Percentiles rank a stretch among this genome's conserved stretches.
These are phyloP conservation scores for Tuber borchii DNA, from an alignment of 495 filamentous ascomycete genomes.

Conservation along the genomic window DNA sequence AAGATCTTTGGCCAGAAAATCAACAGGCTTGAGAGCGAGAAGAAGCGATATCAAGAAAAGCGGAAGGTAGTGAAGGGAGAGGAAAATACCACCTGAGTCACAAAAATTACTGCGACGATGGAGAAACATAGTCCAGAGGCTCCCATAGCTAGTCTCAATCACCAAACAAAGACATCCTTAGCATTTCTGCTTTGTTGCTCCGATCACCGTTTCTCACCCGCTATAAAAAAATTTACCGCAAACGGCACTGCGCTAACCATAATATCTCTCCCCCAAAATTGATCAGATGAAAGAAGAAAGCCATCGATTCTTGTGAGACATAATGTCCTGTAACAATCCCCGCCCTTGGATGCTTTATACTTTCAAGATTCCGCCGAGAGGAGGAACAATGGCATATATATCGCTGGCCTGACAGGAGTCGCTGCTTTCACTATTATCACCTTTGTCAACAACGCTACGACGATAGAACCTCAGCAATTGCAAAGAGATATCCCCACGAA, in stretches of 20 bases:
- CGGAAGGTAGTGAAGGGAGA: background rate
- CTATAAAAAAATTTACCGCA: background rate
- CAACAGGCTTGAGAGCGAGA: background rate
- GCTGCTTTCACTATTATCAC: background rate
- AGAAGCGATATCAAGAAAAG: background rate
- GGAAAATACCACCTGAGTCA: background rate
- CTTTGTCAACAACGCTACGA: background rate
- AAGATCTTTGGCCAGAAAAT: background rate
- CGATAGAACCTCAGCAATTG: background rate
- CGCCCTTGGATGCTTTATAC: background rate
- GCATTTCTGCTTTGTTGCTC: background rate
- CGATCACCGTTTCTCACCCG: background rate
- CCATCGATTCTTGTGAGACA: background rate
- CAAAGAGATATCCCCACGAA: background rate
- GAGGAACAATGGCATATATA: background rate
- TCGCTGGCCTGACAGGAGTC: background rate
- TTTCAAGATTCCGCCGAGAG: background rate
- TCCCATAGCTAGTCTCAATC: background rate
- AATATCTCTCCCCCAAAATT: background rate
- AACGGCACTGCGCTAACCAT: background rate
- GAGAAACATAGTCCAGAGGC: background rate
- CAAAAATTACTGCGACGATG: background rate
- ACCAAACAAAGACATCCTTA: background rate
- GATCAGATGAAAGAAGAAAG: background rate
- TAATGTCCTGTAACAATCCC: background rate